Percentiles rank a stretch among this genome's conserved stretches.
Evolutionary conservation across 371 early-diverging fungal species (phyloP).

Genomic region (Basidiobolus meristosporus): DNA sequence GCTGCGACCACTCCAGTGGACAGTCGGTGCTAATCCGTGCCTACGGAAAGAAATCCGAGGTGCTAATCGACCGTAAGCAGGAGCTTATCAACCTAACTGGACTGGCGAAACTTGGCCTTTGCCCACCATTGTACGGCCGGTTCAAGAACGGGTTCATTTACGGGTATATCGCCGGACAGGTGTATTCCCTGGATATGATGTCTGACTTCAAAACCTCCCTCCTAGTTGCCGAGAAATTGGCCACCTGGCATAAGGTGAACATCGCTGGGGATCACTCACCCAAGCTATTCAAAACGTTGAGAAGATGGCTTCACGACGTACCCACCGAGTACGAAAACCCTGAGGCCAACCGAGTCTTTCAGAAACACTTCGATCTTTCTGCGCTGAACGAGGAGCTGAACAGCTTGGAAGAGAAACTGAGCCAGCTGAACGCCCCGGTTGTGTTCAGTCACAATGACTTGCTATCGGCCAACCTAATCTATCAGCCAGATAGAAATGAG

Average conservation of each 20-base stretch:
- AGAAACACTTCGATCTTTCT: conserved; percentile 26
- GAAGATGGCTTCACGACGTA: conserved; percentile 59
- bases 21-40: conserved; percentile 62
- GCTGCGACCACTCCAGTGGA: conserved; percentile 38
- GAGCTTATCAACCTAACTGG: conserved; percentile 74
- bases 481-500: conserved; percentile 30
- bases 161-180: conserved; percentile 67
- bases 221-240: conserved; percentile 64
- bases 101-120: conserved; percentile 43
- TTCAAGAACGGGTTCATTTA: conserved; percentile 81
- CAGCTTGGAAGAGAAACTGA: conserved; percentile 27
- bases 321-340: conserved; percentile 39
- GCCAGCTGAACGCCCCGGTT: conserved; percentile 45
- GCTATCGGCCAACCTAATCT: conserved; percentile 74
- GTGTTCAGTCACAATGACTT: conserved; percentile 88
- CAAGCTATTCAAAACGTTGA: conserved; percentile 53
- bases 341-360: conserved; percentile 34
- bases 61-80: conserved; percentile 74
- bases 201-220: conserved; percentile 36
- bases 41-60: conserved; percentile 71
- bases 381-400: conserved; percentile 25
- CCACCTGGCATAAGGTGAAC: conserved; percentile 58
- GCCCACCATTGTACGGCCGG: conserved; percentile 68
- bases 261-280: conserved; percentile 28
- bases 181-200: conserved; percentile 48